Base-by-base conservation (phyloP, 2,329 filamentous ascomycete species). In the Fusarium sp. region DNA sequence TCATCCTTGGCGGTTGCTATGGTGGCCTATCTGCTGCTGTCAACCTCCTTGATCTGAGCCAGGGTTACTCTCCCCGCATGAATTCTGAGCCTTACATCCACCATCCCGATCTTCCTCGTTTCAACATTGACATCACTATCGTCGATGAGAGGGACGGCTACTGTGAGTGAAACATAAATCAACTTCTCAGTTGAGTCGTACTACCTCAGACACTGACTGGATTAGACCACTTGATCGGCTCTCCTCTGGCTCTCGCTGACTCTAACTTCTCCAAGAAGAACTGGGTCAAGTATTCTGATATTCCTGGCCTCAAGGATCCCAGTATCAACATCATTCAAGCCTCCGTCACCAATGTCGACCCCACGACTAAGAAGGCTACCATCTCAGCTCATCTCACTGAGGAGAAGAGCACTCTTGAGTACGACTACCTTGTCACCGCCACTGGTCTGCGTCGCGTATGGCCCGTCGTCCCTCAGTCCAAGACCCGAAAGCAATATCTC, bases 61-160 rank as follows among this genome's bases (percentile, higher is more conserved):
- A 86, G 59, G 89, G 89, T 20, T 80, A 83, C 63, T 75, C 79
- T 10, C 81, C 86, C n/a, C 85, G 89, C 41, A 77, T 79, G 75
- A 76, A 76, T 47, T 76, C 73, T 21, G 71, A 77, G 33, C 74
- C 73, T n/a, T 82, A 82, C 56, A 60, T 66, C 42, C 80, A 85
- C 74, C 71, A 84, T 71, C 69, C 80, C 68, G 74, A 80, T 29
- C 75, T 82, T 21, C 81, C 82, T 43, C 83, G 81, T 24, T 82
- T 91, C 43, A 84, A 87, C 2, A 79, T 93, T 16, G 86, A 93
- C 37, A 89, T 94, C 50, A 93, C 91, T 23, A 85, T 94, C 23
- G 88, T 93, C 24, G 92, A 94, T 73, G 91, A 94, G 78, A 84
- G 91, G n/a, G 92, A 94, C 82, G 92, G 92, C n/a, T 94, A 89